Evolutionary conservation across 805 yeast species (phyloP).

Genomic region (Cyberlindnera xylosilytica): DNA sequence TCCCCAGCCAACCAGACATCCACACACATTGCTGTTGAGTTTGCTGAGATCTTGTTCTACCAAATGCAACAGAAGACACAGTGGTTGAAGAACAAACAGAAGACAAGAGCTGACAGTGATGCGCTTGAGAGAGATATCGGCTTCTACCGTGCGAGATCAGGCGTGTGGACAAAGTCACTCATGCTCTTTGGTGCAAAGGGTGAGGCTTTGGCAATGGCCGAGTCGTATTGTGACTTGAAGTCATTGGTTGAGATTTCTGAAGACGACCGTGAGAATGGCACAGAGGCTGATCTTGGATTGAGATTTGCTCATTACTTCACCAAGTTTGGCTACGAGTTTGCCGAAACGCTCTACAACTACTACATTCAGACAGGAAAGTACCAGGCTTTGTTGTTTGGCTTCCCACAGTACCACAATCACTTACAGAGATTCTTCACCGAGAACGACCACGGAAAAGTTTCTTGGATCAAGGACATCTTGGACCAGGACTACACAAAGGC

Average conservation of each 20-base stretch:
- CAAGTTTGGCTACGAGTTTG: conserved; percentile 67
- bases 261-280: conserved; percentile 35
- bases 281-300: conserved; percentile 18
- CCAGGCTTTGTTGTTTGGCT: conserved; percentile 52
- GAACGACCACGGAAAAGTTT: conserved; percentile 47
- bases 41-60: conserved; percentile 42
- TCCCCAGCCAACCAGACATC: conserved; percentile 13
- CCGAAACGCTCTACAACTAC: conserved; percentile 55
- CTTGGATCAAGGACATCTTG: conserved; percentile 70
- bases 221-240: conserved; percentile 59
- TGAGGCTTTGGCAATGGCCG: conserved; percentile 62
- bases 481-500: conserved; percentile 51
- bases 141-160: conserved; percentile 30
- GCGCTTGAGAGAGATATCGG: conserved; percentile 17
- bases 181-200: conserved; percentile 46
- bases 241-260: conserved; percentile 56
- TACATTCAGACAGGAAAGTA: conserved; percentile 52
- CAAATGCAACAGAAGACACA: conserved; percentile 31
- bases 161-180: conserved; percentile 59
- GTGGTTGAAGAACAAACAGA: conserved; percentile 30
- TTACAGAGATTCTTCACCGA: conserved; percentile 51
- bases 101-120: conserved; percentile 23
- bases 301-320: conserved; percentile 52
- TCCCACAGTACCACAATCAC: conserved; percentile 47
- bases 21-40: conserved; percentile 28